Conservation (phyloP, 1,284 basidiomycete genomes). For the Agroathelia rolfsii region DNA sequence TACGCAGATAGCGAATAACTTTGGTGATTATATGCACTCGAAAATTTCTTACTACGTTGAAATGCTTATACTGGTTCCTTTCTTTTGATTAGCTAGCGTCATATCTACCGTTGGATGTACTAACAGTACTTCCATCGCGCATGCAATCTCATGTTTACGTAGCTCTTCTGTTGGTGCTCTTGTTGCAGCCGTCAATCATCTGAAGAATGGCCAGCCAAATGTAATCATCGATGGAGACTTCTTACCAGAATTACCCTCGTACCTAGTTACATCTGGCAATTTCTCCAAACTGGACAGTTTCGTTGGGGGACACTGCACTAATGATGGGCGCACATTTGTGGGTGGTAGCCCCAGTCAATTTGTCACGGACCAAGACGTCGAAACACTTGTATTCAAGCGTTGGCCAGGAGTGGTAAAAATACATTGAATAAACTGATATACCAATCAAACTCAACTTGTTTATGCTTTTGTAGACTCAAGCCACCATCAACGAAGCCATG, state of each 20-base stretch:
- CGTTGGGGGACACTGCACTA: conserved; percentile 34
- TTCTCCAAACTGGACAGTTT: conserved; percentile 31
- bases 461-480: conserved; percentile 22
- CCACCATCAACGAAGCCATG: conserved; percentile 25
- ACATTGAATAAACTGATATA: background rate
- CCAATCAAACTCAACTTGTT: too few species aligned
- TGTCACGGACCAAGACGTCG: conserved; percentile 29
- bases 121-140: conserved; percentile 14
- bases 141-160: conserved; percentile 28
- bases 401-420: conserved; percentile 27
- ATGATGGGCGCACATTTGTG: conserved; percentile 32
- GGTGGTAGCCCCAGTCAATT: conserved; percentile 28
- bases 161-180: conserved; percentile 30
- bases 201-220: conserved; percentile 24
- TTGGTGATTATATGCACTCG: conserved; percentile 18
- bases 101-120: conserved; percentile 25
- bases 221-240: conserved; percentile 28
- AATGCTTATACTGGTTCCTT: background rate
- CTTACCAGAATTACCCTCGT: conserved; percentile 32
- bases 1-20: conserved; percentile 22
- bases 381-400: conserved; percentile 25
- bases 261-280: conserved; percentile 27
- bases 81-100: conserved; percentile 26
- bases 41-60: background rate
- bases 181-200: conserved; percentile 28